phyloP scores from a whole-genome alignment of 2,329 filamentous ascomycete species.

The Periconia sp. region DNA sequence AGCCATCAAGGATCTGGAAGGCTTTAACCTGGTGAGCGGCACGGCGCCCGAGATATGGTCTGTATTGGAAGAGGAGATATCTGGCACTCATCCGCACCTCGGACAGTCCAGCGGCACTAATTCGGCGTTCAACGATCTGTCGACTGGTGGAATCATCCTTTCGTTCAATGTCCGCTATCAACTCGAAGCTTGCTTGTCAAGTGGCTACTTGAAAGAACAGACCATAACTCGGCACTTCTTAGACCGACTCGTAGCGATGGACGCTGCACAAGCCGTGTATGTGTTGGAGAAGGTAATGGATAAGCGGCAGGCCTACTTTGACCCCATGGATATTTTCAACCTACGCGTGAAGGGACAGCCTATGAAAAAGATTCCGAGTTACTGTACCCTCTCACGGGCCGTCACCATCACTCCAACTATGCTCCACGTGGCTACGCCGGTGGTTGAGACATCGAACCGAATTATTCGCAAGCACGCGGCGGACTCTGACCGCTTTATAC shows the following conservation, averaged over 20 bases:
- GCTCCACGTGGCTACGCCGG: constrained; percentile 77
- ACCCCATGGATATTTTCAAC: constrained; percentile 77
- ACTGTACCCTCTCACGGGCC: constrained; percentile 78
- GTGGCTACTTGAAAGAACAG: constrained; percentile 76
- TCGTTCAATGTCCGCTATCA: constrained; percentile 81
- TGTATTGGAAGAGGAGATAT: constrained; percentile 38
- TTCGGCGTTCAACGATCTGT: constrained; percentile 36
- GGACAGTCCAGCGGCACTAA: constrained; percentile 5
- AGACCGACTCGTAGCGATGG: constrained; percentile 60
- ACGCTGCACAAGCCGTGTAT: constrained; percentile 62
- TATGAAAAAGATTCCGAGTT: constrained; percentile 63
- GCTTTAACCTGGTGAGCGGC: constrained; percentile 50
- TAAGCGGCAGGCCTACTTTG: constrained; percentile 64
- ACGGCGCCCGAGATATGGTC: constrained; percentile 23
- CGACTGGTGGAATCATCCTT: constrained; percentile 31
- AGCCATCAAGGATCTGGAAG: constrained; percentile 49
- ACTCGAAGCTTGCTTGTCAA: constrained; percentile 90
- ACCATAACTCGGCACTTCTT: constrained; percentile 74
- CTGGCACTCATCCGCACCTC: constrained; percentile 29
- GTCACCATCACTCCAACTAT: constrained; percentile 84
- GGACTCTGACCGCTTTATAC: constrained; percentile 79
- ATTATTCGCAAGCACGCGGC: constrained; percentile 75
- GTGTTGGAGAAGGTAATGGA: constrained; percentile 78
- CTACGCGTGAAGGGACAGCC: constrained; percentile 38
- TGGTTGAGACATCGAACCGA: constrained; percentile 85